phyloP scores from a whole-genome alignment of 345 rosid genomes.

The Lumnitzera racemosa region DNA sequence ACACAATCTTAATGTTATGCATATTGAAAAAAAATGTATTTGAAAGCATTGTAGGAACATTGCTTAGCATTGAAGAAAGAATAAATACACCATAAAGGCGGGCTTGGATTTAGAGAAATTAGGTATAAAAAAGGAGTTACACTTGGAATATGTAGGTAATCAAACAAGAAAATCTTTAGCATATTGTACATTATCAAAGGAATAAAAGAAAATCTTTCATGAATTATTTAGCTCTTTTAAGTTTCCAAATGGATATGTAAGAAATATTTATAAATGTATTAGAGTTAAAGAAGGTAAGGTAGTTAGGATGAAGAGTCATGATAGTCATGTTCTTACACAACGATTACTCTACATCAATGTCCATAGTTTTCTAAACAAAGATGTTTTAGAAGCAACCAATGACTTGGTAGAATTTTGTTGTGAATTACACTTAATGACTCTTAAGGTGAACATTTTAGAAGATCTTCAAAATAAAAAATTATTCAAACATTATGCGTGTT shows the following conservation, averaged over 20 bases:
- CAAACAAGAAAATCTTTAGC: too few species aligned
- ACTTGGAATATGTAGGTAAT: too few species aligned
- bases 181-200: too few species aligned
- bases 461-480: background rate
- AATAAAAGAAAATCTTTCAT: too few species aligned
- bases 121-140: too few species aligned
- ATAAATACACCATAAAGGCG: too few species aligned
- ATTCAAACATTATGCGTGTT: background rate
- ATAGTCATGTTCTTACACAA: slow-evolving; percentile 10
- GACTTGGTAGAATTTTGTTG: slow-evolving; percentile 2
- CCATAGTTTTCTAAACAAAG: background rate
- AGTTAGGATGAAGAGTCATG: slow-evolving; percentile 5
- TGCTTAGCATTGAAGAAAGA: background rate
- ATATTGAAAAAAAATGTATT: too few species aligned
- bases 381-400: background rate
- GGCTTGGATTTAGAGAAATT: too few species aligned
- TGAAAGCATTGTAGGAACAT: too few species aligned
- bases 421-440: background rate
- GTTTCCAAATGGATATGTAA: slow-evolving; percentile 5
- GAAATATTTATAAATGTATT: slow-evolving; percentile 3
- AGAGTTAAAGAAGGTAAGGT: slow-evolving; percentile 4
- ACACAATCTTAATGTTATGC: too few species aligned
- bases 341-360: slow-evolving; percentile 1
- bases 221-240: background rate
- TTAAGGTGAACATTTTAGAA: background rate